A percentile compares a stretch with the other conserved stretches of the same genome.
phyloP scores from a whole-genome alignment of 208 protist species.

The Herpetomonas samuelpessoai region DNA sequence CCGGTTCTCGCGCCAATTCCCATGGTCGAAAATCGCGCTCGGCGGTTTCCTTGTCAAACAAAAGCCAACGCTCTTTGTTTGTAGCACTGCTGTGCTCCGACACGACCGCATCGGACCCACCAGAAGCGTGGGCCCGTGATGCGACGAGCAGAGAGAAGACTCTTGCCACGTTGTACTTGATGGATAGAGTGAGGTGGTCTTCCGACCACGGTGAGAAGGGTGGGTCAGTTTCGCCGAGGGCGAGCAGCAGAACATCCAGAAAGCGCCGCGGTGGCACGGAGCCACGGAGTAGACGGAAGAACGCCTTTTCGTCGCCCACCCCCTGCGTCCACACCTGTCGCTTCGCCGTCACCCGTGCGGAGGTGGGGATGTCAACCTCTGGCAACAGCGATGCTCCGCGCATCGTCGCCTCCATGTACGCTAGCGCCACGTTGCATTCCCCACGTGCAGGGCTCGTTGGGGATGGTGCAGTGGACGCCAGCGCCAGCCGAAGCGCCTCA shows the following conservation, averaged over 20 bases:
- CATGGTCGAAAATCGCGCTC: too few relatives aligned
- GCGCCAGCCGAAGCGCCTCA: conserved; percentile 48
- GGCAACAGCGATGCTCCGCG: conserved; percentile 28
- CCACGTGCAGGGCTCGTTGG: neutral
- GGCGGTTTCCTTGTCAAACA: too few relatives aligned
- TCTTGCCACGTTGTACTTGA: neutral
- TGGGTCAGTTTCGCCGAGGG: neutral
- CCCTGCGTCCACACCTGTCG: conserved; percentile 36
- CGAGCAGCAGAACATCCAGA: neutral
- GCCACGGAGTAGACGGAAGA: conserved; percentile 9
- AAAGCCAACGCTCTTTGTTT: too few relatives aligned
- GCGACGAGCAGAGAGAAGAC: neutral
- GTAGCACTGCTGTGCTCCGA: too few relatives aligned
- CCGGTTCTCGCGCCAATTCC: too few relatives aligned
- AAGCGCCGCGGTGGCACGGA: neutral
- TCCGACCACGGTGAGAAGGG: neutral
- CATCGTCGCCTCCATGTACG: conserved; percentile 36
- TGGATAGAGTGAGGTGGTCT: neutral
- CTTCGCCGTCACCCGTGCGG: conserved; percentile 23
- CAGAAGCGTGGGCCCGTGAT: too few relatives aligned
- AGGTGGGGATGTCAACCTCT: conserved; percentile 21
- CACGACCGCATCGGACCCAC: neutral
- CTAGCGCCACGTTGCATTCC: conserved; percentile 20
- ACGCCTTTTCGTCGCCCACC: conserved; percentile 13
- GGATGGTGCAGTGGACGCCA: conserved; percentile 13